phyloP scores from a whole-genome alignment of 495 filamentous ascomycete species.

The Talaromyces adpressus region DNA sequence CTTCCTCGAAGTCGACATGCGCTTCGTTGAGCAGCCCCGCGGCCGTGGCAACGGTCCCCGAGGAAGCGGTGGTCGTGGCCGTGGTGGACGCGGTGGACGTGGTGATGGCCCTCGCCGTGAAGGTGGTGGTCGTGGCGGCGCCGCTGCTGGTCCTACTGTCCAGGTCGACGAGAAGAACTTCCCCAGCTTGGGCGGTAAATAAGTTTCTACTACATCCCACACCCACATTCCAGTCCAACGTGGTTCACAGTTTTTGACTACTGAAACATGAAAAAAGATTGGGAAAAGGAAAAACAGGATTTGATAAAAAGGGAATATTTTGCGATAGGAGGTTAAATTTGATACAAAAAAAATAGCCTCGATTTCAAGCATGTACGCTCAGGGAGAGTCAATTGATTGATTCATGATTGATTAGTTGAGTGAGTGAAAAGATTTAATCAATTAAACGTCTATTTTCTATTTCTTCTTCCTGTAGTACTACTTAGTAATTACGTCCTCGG shows the following conservation, averaged over 20 bases:
- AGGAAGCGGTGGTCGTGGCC: slow-evolving; percentile 31
- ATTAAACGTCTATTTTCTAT: not conserved
- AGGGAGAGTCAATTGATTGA: slow-evolving; percentile 2
- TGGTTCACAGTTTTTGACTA: not conserved
- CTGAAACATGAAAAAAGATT: not conserved
- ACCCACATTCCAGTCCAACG: not conserved
- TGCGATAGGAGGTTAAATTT: not conserved
- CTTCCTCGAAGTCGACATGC: slow-evolving; percentile 76
- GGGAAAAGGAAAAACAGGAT: not conserved
- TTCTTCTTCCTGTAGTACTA: not conserved
- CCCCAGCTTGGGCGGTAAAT: slow-evolving; percentile 41
- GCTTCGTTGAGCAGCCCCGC: slow-evolving; percentile 59
- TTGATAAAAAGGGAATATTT: not conserved
- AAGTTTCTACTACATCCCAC: slow-evolving; percentile 12
- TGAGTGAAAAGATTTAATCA: not conserved
- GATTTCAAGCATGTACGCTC: not conserved
- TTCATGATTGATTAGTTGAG: slow-evolving; percentile 2
- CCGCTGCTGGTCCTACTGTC: slow-evolving; percentile 20
- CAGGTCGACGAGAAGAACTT: slow-evolving; percentile 47
- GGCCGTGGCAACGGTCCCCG: slow-evolving; percentile 32
- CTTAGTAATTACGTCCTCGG: not conserved
- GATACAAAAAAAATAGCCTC: not conserved
- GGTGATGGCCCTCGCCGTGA: slow-evolving; percentile 39
- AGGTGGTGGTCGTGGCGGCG: slow-evolving; percentile 26
- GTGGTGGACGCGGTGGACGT: slow-evolving; percentile 45